A percentile compares a stretch with the other conserved stretches of the same genome.
Conservation (phyloP, 2,329 filamentous ascomycete genomes). For the Lecanoromycetidae sp. region DNA sequence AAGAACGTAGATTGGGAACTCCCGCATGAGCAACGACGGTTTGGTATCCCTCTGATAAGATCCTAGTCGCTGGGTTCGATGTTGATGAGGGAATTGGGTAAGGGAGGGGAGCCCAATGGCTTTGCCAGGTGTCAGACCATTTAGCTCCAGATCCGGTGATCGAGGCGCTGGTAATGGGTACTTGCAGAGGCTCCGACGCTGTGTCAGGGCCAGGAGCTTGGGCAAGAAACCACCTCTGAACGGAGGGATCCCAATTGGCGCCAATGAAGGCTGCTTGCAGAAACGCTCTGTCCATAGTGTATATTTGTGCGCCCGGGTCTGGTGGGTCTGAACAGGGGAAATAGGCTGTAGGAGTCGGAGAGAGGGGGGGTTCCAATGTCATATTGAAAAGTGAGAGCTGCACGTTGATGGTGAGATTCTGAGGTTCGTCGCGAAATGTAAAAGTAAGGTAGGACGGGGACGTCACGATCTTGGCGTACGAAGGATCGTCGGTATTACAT, state of each 20-base stretch:
- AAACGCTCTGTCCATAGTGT: constrained; percentile 21
- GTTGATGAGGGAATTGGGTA: no score
- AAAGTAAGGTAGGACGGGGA: constrained; percentile 22
- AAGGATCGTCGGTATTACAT: constrained; percentile 28
- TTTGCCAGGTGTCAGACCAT: background rate
- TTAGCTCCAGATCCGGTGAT: background rate
- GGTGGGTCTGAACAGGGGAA: constrained; percentile 19
- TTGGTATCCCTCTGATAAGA: no score
- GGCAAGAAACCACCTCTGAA: constrained; percentile 17
- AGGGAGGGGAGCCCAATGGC: background rate
- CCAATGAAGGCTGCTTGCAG: constrained; percentile 22
- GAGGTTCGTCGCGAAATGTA: background rate
- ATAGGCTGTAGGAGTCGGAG: constrained; percentile 14
- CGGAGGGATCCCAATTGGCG: constrained; percentile 18
- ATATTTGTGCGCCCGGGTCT: constrained; percentile 6
- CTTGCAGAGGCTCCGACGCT: background rate
- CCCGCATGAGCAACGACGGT: no score
- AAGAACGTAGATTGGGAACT: no score
- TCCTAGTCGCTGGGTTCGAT: no score
- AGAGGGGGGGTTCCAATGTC: background rate
- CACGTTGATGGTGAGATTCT: background rate
- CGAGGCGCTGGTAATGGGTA: constrained; percentile 7
- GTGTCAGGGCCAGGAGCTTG: constrained; percentile 21
- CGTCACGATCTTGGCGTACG: constrained; percentile 17
- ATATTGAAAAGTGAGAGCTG: background rate